Base-by-base conservation (phyloP, 2,329 filamentous ascomycete genomes). In the Colletotrichum neosansevieriae region DNA sequence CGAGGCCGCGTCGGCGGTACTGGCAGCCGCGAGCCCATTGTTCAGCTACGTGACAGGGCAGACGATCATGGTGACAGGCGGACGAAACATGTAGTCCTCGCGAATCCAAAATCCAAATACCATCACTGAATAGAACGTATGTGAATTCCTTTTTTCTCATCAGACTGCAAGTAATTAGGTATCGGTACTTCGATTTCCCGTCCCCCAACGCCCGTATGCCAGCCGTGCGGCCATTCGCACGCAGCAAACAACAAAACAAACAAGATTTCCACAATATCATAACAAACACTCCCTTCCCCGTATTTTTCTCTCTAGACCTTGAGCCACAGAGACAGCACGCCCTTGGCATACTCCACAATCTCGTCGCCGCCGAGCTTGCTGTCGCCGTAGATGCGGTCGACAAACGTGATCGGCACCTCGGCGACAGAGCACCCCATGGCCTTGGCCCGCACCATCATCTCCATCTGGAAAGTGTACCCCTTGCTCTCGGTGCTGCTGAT, bases 381-480 rank as follows among this genome's bases (percentile, higher is more conserved):
- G 84, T 97, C 95, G 36, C 96, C 96, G 78, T 97, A 99, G 53
- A 99, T 81, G 65, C 96, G 89, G 80, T 99, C 97, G 45, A 98
- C 96, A 79, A 99, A 99, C 24, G 89, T 93, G 73, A 99, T 99
- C 12, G 96, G 96, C 70, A 97, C 95, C 85, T 99, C 96, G 15
- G 93, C 93, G 36, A 99, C 95, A 42, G 91, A 92, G 83, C 89
- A 97, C 1, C 96, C 95, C 93, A 98, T 94, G 15, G 92, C 93
- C 88, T 98, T 98, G 38, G 96, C 96, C 70, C 94, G 88, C 9
- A 98, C 95, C 91, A 98, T 98, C 90, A 99, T 92, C 86, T 98
- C 95, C 96, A 99, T 99, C 89, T 99, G 96, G 86, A 99, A 99
- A 45, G 92, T 95, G 80, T 98, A 99, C 3, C 96, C 96, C 84